A percentile compares a stretch with the other conserved stretches of the same genome.
phyloP scores from a whole-genome alignment of 495 filamentous ascomycete genomes.

The Hypoxylon rickii region DNA sequence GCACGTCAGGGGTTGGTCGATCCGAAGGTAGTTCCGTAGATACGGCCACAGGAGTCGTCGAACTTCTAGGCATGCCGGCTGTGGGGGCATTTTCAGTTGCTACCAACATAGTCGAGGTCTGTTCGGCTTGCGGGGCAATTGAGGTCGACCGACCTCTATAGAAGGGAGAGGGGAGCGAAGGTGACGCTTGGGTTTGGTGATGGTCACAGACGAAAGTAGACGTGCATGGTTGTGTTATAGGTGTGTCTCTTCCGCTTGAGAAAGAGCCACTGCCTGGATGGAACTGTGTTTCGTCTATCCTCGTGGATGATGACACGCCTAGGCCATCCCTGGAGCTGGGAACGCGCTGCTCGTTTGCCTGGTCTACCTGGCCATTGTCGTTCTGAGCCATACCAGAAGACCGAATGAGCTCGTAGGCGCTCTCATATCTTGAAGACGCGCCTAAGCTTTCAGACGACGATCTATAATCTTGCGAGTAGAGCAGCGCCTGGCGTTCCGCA shows the following conservation, averaged over 20 bases:
- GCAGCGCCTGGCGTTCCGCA: not conserved
- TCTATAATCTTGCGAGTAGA: slow-evolving; percentile 1
- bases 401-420: not conserved
- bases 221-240: not conserved
- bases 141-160: not conserved
- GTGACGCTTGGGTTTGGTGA: too few species aligned
- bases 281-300: not conserved
- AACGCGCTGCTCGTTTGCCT: slow-evolving; percentile 1
- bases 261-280: not conserved
- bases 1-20: too few species aligned
- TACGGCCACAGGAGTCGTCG: not conserved
- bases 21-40: too few species aligned
- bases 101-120: not conserved
- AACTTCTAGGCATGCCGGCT: too few species aligned
- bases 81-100: not conserved
- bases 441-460: not conserved
- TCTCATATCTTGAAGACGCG: not conserved
- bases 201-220: too few species aligned
- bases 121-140: not conserved
- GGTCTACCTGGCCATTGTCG: not conserved
- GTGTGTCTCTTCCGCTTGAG: not conserved
- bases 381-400: not conserved
- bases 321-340: not conserved
- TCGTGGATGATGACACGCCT: not conserved
- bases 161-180: too few species aligned